Evolutionary conservation across 345 rosid genomes (phyloP).

Genomic region (Lepidium sativum): DNA sequence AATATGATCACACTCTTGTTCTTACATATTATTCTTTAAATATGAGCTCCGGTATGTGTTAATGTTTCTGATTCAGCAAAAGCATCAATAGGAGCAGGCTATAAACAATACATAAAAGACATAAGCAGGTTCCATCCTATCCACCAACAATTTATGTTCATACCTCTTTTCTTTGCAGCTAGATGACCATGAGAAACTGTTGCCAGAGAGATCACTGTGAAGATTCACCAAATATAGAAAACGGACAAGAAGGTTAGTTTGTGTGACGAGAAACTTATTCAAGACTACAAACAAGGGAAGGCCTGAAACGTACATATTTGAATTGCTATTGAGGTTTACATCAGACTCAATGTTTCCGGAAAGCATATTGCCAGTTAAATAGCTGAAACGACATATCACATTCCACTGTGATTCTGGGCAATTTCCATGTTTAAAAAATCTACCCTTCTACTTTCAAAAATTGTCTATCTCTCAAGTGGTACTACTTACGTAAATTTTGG

Average conservation of each 20-base stretch:
- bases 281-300: neutral
- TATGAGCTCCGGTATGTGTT: constrained; percentile 20
- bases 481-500: constrained; percentile 12
- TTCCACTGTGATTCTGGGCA: too few relatives aligned
- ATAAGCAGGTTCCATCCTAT: neutral
- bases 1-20: too few relatives aligned
- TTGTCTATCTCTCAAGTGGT: neutral
- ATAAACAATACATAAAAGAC: neutral
- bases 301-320: constrained; percentile 10
- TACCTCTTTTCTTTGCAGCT: constrained; percentile 9
- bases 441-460: neutral
- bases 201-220: constrained; percentile 23
- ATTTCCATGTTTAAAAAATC: too few relatives aligned
- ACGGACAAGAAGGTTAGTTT: neutral
- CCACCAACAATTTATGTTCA: neutral
- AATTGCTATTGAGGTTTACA: neutral
- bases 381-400: neutral
- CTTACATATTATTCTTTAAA: constrained; percentile 11
- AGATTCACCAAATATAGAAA: neutral
- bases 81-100: too few relatives aligned
- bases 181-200: constrained; percentile 17
- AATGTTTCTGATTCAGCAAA: constrained; percentile 15
- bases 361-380: constrained; percentile 22
- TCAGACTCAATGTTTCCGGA: constrained; percentile 1
- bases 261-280: neutral